Percentiles rank a stretch among this genome's conserved stretches.
These are phyloP conservation scores for Raddia guianensis DNA, from an alignment of 176 grass and related monocot genomes.

Conservation along the genomic window DNA sequence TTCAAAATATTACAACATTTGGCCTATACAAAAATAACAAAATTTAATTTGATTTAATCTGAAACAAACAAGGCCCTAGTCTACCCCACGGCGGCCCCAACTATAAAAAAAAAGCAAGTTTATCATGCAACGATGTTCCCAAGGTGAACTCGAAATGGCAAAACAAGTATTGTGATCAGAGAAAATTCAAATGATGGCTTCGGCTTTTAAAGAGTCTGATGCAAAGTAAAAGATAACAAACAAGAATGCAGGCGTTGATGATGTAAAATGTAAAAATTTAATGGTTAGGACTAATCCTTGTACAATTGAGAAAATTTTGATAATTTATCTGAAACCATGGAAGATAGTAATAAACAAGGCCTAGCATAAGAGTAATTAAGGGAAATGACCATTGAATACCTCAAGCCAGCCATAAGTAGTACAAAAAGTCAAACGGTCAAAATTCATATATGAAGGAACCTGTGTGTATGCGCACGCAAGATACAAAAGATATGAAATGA, in stretches of 20 bases:
- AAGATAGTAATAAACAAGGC: not conserved
- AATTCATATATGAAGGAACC: conserved; percentile 17
- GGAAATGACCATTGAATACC: conserved; percentile 5
- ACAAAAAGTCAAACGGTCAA: not conserved
- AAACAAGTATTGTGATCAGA: not conserved
- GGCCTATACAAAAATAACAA: no score
- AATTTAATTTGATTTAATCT: no score
- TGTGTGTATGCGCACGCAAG: not conserved
- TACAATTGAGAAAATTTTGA: not conserved
- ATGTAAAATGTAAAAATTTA: conserved; percentile 1
- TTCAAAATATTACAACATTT: no score
- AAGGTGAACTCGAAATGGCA: not conserved
- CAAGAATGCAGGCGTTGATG: not conserved
- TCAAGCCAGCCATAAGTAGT: not conserved
- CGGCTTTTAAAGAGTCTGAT: not conserved
- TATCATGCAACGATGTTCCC: not conserved
- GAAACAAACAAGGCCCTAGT: no score
- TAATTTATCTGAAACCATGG: not conserved
- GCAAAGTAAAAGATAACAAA: not conserved
- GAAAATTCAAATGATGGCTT: not conserved
- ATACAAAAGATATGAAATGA: conserved; percentile 36
- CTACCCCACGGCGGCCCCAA: no score
- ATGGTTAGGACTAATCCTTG: not conserved
- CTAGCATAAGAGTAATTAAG: not conserved
- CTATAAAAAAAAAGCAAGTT: not conserved